Percentiles rank a stretch among this genome's conserved stretches.
These are phyloP conservation scores for Acrocalymma vagum DNA, from an alignment of 2,329 filamentous ascomycete genomes.

Conservation along the genomic window DNA sequence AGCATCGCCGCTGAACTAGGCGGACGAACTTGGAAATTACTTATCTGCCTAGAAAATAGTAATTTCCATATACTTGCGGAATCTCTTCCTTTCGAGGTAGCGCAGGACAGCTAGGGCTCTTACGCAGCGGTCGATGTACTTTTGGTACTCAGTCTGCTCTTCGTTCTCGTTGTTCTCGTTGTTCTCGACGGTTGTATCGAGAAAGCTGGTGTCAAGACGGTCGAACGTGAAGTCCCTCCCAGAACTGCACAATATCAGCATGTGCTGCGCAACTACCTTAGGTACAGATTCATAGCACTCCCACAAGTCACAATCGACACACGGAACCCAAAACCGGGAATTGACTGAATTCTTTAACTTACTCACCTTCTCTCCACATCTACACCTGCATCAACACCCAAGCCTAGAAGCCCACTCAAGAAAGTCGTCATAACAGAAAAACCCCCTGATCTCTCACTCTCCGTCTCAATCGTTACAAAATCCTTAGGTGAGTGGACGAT, in stretches of 20 bases:
- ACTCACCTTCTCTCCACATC: slow-evolving; percentile 3
- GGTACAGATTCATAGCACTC: too few relatives aligned
- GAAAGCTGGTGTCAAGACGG: neutral
- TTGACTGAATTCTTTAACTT: neutral
- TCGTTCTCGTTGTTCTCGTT: too few relatives aligned
- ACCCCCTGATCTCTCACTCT: neutral
- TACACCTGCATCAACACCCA: slow-evolving; percentile 1
- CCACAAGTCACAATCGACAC: too few relatives aligned
- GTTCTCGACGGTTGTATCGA: slow-evolving; percentile 1
- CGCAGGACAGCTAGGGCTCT: neutral
- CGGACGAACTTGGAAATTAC: too few relatives aligned
- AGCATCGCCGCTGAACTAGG: too few relatives aligned
- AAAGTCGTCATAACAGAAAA: slow-evolving; percentile 1
- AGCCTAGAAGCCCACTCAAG: neutral
- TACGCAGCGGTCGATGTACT: slow-evolving; percentile 1
- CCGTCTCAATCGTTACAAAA: neutral
- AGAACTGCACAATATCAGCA: neutral
- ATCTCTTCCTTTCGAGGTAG: neutral
- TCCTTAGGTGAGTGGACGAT: neutral
- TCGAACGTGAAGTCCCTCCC: neutral
- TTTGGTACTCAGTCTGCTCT: too few relatives aligned
- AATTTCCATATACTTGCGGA: slow-evolving; percentile 1
- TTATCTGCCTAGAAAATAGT: too few relatives aligned
- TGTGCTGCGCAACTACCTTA: too few relatives aligned
- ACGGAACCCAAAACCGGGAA: too few relatives aligned